phyloP scores from a whole-genome alignment of 345 rosid genomes.

The Lepidium sativum region DNA sequence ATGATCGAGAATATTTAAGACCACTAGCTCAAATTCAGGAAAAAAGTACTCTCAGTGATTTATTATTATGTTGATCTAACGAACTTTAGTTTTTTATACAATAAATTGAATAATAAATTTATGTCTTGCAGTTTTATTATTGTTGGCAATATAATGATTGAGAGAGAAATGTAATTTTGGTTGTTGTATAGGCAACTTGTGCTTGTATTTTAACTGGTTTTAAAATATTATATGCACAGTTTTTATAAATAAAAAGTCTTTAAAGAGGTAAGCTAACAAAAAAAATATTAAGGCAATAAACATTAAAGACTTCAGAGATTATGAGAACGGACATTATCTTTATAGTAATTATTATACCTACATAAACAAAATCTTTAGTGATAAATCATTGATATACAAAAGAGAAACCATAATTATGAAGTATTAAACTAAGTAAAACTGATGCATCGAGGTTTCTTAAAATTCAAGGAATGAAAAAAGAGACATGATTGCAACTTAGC shows the following conservation, averaged over 20 bases:
- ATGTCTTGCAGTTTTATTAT: neutral
- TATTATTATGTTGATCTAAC: neutral
- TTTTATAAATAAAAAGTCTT: neutral
- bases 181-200: too few relatives aligned
- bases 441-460: slow-evolving; percentile 23
- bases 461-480: slow-evolving; percentile 25
- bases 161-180: too few relatives aligned
- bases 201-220: too few relatives aligned
- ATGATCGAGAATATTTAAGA: neutral
- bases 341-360: neutral
- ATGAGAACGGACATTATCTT: neutral
- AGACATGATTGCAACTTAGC: slow-evolving; percentile 15
- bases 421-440: slow-evolving; percentile 1
- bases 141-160: neutral
- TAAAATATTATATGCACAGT: neutral
- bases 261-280: neutral
- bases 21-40: neutral
- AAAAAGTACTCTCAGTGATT: neutral
- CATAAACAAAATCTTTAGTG: neutral
- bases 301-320: too few relatives aligned
- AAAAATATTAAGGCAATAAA: neutral
- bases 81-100: too few relatives aligned
- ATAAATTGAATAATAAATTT: too few relatives aligned
- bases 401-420: neutral
- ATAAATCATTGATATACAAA: neutral